Conservation (phyloP, 2,329 filamentous ascomycete genomes). For the Aspergillus uvarum region DNA sequence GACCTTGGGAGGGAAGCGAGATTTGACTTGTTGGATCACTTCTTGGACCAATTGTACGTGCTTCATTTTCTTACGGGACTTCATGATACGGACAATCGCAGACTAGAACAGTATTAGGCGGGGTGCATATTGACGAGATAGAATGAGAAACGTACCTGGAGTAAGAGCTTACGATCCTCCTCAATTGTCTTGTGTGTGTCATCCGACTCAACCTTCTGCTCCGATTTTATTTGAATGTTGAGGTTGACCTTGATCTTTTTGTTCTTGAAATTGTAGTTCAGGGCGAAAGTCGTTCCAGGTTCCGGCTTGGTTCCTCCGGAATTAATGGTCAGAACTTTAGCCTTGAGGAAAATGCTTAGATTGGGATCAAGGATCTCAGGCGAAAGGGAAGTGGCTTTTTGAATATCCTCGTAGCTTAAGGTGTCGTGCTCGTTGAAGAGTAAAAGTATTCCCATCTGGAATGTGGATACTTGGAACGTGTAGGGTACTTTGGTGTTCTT, state of each 20-base stretch:
- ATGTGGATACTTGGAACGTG: constrained; percentile 95
- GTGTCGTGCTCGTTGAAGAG: constrained; percentile 91
- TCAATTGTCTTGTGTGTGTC: constrained; percentile 99
- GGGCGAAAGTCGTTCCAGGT: constrained; percentile 72
- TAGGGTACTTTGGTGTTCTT: constrained; percentile 87
- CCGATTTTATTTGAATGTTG: constrained; percentile 90
- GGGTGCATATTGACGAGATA: not conserved
- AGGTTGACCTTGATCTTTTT: constrained; percentile 98
- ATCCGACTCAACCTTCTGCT: constrained; percentile 92
- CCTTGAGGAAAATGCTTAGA: constrained; percentile 83
- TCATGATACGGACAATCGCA: constrained; percentile 99
- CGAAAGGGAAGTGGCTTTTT: constrained; percentile 74
- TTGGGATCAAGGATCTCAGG: constrained; percentile 84
- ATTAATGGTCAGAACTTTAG: constrained; percentile 76
- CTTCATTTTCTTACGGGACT: constrained; percentile 98
- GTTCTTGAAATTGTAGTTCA: constrained; percentile 96
- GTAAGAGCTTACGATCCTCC: constrained; percentile 91
- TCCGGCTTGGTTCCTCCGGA: constrained; percentile 74
- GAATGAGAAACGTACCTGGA: constrained; percentile 71
- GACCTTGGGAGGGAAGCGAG: constrained; percentile 88
- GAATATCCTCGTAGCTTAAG: constrained; percentile 84
- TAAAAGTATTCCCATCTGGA: constrained; percentile 94
- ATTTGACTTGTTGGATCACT: constrained; percentile 92
- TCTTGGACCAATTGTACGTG: constrained; percentile 91
- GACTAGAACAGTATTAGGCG: constrained; percentile 59